Evolutionary conservation across 306 rosid genomes (phyloP).

Genomic region (Prunus mume): DNA sequence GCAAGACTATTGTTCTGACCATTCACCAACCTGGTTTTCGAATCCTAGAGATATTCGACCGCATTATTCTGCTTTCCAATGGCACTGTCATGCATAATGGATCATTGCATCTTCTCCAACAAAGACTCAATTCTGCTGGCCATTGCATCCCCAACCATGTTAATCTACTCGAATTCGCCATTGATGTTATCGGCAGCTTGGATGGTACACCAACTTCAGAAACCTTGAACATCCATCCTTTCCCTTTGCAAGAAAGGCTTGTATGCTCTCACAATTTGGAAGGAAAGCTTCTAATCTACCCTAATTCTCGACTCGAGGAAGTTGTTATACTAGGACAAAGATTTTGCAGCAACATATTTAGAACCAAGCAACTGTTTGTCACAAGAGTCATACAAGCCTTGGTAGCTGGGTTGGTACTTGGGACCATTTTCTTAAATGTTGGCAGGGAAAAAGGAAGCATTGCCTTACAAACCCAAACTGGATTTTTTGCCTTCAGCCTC

Average conservation of each 20-base stretch:
- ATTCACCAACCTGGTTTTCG: constrained; percentile 96
- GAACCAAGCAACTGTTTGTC: constrained; percentile 75
- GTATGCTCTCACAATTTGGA: constrained; percentile 21
- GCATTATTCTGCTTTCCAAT: constrained; percentile 62
- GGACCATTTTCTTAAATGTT: constrained; percentile 44
- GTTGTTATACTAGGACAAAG: constrained; percentile 72
- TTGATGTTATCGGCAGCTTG: constrained; percentile 72
- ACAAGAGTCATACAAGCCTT: constrained; percentile 51
- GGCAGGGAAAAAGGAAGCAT: constrained; percentile 31
- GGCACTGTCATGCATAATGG: constrained; percentile 80
- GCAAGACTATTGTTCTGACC: constrained; percentile 76
- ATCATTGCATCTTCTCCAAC: constrained; percentile 63
- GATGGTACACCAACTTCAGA: constrained; percentile 49
- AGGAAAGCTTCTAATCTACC: constrained; percentile 43
- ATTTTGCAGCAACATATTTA: constrained; percentile 76
- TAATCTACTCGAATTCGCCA: constrained; percentile 77
- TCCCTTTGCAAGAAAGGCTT: constrained; percentile 17
- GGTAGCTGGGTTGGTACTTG: constrained; percentile 46
- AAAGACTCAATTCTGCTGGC: constrained; percentile 55
- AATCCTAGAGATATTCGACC: constrained; percentile 67
- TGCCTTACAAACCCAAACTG: constrained; percentile 42
- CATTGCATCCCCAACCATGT: constrained; percentile 71
- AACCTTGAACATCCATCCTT: constrained; percentile 35
- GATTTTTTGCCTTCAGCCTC: constrained; percentile 61
- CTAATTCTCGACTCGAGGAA: constrained; percentile 56